phyloP scores from a whole-genome alignment of 2,329 filamentous ascomycete species.

The Diaporthe amygdali region DNA sequence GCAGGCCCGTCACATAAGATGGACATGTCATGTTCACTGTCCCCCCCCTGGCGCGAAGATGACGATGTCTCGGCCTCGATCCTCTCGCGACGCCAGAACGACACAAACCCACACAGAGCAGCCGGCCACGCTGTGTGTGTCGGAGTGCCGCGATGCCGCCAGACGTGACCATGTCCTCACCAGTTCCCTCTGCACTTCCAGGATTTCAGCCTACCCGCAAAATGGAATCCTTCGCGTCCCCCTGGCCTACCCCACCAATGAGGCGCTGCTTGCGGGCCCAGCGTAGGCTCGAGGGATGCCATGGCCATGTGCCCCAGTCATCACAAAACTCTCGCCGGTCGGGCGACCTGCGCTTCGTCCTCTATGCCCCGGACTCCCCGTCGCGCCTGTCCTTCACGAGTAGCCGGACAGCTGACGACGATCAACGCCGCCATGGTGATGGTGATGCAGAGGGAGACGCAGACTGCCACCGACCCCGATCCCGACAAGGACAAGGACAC shows the following conservation, averaged over 20 bases:
- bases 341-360: background rate
- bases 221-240: conserved; percentile 17
- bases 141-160: conserved; percentile 8
- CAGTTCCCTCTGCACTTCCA: no score
- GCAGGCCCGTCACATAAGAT: background rate
- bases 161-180: conserved; percentile 5
- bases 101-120: background rate
- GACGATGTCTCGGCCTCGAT: conserved; percentile 13
- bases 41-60: background rate
- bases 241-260: conserved; percentile 21
- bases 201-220: conserved; percentile 15
- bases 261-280: conserved; percentile 18
- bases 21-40: background rate
- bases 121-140: background rate
- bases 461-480: background rate
- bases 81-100: background rate
- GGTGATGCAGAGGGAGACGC: background rate
- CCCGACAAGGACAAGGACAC: background rate
- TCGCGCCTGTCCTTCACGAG: background rate
- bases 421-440: background rate
- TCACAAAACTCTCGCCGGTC: conserved; percentile 13
- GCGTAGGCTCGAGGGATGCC: conserved; percentile 1
- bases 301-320: conserved; percentile 7
- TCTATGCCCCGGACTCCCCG: background rate
- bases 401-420: background rate